These are phyloP conservation scores for Rhypophila decipiens DNA, from an alignment of 495 filamentous ascomycete species.

Conservation along the genomic window DNA sequence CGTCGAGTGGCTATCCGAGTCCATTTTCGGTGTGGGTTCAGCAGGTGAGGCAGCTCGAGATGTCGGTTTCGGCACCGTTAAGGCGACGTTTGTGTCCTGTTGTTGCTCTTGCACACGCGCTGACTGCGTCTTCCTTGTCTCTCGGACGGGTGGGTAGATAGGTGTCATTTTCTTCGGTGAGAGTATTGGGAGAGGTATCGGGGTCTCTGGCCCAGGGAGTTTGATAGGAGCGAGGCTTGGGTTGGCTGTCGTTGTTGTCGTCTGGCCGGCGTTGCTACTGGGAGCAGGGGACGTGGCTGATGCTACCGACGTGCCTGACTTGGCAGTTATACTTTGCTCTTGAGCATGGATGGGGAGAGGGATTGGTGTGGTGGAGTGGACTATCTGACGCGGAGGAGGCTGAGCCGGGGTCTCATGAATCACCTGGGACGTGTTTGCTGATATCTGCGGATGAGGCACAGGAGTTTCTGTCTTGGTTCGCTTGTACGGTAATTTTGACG, in stretches of 20 bases:
- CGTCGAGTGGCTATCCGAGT: constrained; percentile 18
- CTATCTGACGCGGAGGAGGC: constrained; percentile 12
- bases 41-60: constrained; percentile 27
- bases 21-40: constrained; percentile 22
- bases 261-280: constrained; percentile 14
- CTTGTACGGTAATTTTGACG: constrained; percentile 38
- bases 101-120: constrained; percentile 22
- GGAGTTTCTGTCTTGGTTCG: constrained; percentile 53
- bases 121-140: constrained; percentile 26
- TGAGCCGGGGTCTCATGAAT: constrained; percentile 40
- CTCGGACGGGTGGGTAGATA: constrained; percentile 44
- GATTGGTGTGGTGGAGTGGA: constrained; percentile 32
- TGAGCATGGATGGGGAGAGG: constrained; percentile 24
- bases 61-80: constrained; percentile 22
- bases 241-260: constrained; percentile 3
- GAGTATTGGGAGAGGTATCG: constrained; percentile 22
- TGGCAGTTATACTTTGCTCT: constrained; percentile 24
- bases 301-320: constrained; percentile 16
- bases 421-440: constrained; percentile 13
- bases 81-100: constrained; percentile 7
- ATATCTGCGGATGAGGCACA: constrained; percentile 40
- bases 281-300: constrained; percentile 25
- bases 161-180: constrained; percentile 47
- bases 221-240: constrained; percentile 20
- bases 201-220: constrained; percentile 23